These are phyloP conservation scores for Coniochaeta sp. DNA, from an alignment of 2,329 filamentous ascomycete genomes.

Conservation along the genomic window DNA sequence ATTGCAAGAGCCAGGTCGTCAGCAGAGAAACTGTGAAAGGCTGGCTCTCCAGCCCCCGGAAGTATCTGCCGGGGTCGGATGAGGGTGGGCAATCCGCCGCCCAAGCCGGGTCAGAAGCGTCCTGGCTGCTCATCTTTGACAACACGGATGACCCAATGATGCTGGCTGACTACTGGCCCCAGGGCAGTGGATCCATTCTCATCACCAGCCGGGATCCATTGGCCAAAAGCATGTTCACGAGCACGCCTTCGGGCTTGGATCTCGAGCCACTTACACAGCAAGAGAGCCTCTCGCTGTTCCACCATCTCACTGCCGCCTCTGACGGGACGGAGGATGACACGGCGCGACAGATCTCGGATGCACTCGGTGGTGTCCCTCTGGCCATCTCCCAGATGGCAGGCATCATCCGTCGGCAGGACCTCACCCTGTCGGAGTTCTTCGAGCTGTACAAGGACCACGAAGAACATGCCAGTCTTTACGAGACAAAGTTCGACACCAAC, in stretches of 20 bases:
- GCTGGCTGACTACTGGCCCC: not conserved
- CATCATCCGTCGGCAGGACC: not conserved
- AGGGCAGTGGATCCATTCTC: not conserved
- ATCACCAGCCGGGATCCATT: conserved; percentile 1
- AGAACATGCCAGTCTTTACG: not conserved
- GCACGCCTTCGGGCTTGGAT: not conserved
- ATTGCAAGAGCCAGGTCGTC: not conserved
- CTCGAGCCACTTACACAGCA: not conserved
- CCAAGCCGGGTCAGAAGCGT: not conserved
- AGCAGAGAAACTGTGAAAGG: not conserved
- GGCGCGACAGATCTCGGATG: not conserved
- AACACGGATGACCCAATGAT: conserved; percentile 1
- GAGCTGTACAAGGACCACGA: not conserved
- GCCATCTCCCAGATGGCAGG: not conserved
- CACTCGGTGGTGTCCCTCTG: not conserved
- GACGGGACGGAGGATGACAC: not conserved
- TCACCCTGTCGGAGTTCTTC: not conserved
- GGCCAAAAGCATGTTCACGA: not conserved
- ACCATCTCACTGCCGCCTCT: not conserved
- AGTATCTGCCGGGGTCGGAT: not conserved
- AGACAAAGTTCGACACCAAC: not conserved
- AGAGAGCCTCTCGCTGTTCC: not conserved
- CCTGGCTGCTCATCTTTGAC: conserved; percentile 4
- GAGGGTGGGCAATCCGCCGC: not conserved
- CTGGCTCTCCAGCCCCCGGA: not conserved